Evolutionary conservation across 148 eudicot species (phyloP).

Genomic region (Chenopodium quinoa): DNA sequence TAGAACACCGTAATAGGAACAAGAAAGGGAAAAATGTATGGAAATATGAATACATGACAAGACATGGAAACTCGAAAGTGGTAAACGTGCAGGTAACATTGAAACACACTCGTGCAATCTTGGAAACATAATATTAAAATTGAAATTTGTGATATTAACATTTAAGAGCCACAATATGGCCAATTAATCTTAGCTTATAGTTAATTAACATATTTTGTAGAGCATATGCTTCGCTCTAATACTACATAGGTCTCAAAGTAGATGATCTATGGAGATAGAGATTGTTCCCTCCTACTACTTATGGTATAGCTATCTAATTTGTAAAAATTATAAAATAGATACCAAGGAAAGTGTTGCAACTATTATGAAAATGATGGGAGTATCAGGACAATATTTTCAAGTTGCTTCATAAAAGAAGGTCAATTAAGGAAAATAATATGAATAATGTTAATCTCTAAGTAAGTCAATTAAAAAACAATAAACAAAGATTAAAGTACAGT

Average conservation of each 20-base stretch:
- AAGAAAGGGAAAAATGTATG: not conserved
- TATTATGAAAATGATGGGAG: too few relatives aligned
- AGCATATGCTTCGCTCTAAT: not conserved
- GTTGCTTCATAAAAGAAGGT: too few relatives aligned
- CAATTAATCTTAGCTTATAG: not conserved
- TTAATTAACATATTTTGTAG: not conserved
- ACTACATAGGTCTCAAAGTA: not conserved
- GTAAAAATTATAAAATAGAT: too few relatives aligned
- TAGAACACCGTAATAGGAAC: not conserved
- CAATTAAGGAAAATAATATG: too few relatives aligned
- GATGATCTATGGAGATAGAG: not conserved
- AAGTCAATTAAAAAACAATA: too few relatives aligned
- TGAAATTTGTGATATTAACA: not conserved
- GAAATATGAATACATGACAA: slow-evolving; percentile 11
- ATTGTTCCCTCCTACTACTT: not conserved
- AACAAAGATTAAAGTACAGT: too few relatives aligned
- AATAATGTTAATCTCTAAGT: too few relatives aligned
- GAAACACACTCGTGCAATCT: slow-evolving; percentile 30
- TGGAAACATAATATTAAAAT: not conserved
- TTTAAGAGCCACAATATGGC: not conserved
- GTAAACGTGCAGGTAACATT: slow-evolving; percentile 24
- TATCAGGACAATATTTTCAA: too few relatives aligned
- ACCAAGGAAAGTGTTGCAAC: too few relatives aligned
- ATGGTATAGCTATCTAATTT: too few relatives aligned
- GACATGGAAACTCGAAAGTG: slow-evolving; percentile 24